Evolutionary conservation across 1,284 basidiomycete species (phyloP), one percentile per base, ranked within the genome.

Genomic region (Chalciporus sp.): DNA sequence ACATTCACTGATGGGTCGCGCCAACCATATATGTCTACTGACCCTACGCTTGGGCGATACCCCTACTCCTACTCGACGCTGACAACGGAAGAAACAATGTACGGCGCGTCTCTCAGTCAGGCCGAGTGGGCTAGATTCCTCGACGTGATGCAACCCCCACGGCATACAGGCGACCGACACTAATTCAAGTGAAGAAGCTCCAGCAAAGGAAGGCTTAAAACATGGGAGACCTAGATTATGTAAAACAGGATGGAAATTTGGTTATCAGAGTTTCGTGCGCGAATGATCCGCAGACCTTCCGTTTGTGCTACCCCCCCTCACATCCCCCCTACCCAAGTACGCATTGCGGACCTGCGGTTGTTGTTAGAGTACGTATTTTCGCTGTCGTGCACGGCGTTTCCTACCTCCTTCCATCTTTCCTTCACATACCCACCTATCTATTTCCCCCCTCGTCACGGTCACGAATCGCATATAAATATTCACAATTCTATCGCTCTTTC

Each of bases 81-180:
- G 31, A 74, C 74, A 41, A 81, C 82, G 49, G 79, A 82, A 52
- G 61, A 74, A 20, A 69, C 71, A 6, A 81, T 84, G 72, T 85
- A 83, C 83, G 83, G 83, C 29, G 76, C 83, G 8, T 77, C 81
- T 26, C 81, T 85, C 60, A 82, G 76, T 44, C 82, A 83, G 57
- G 76, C 79, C 39, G 83, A 85, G 65, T 85, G 78, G 78, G 65
- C 72, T 49, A 72, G 72, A 55, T 79, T 81, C 58, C 64, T 80
- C 57, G 72, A 77, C 56, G 77, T 72, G 33, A 74, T 79, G 70
- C 75, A 76, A 59, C 70, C 73, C 10, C 70, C 76, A 63, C 67
- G 64, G 55, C 66, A 68, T 40, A 57, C 67, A 42, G 56, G 61
- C 27, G 71, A 62, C 52, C 67, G 68, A 57, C 67, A 63, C 44